Percentiles rank a stretch among this genome's conserved stretches.
Evolutionary conservation across 768 basidiomycete species (phyloP).

Genomic region (Podaxis sp.): DNA sequence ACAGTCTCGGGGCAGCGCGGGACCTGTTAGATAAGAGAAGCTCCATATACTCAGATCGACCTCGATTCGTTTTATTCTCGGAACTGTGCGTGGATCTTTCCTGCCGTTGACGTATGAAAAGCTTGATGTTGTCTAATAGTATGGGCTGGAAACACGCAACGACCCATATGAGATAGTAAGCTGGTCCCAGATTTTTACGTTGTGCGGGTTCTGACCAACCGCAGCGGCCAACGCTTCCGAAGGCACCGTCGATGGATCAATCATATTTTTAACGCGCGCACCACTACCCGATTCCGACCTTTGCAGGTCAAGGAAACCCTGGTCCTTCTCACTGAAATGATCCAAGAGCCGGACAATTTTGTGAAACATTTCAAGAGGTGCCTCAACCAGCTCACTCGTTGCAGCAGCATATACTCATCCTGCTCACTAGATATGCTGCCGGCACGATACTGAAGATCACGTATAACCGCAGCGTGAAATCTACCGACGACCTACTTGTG

Average conservation of each 20-base stretch:
- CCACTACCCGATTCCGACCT: constrained; percentile 36
- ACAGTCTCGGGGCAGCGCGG: constrained; percentile 41
- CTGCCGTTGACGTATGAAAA: background rate
- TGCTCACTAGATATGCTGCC: constrained; percentile 39
- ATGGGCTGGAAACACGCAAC: constrained; percentile 52
- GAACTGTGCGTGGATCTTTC: constrained; percentile 40
- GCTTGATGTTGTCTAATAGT: constrained; percentile 24
- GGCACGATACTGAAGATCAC: constrained; percentile 49
- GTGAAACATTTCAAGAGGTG: constrained; percentile 46
- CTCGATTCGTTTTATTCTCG: constrained; percentile 45
- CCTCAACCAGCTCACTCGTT: background rate
- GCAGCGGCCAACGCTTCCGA: constrained; percentile 49
- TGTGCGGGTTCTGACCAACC: background rate
- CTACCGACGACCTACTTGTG: constrained; percentile 44
- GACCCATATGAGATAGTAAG: constrained; percentile 49
- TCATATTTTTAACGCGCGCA: constrained; percentile 46
- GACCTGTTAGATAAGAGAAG: constrained; percentile 56
- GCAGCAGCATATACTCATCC: constrained; percentile 2
- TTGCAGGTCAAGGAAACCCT: constrained; percentile 43
- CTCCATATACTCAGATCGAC: constrained; percentile 54
- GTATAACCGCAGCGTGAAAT: constrained; percentile 45
- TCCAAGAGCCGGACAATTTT: constrained; percentile 37
- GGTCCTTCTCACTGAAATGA: constrained; percentile 40
- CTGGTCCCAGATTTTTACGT: constrained; percentile 2
- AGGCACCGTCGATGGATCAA: constrained; percentile 54